These are phyloP conservation scores for Phenoliferia sp. DNA, from an alignment of 1,284 basidiomycete genomes.

Conservation along the genomic window DNA sequence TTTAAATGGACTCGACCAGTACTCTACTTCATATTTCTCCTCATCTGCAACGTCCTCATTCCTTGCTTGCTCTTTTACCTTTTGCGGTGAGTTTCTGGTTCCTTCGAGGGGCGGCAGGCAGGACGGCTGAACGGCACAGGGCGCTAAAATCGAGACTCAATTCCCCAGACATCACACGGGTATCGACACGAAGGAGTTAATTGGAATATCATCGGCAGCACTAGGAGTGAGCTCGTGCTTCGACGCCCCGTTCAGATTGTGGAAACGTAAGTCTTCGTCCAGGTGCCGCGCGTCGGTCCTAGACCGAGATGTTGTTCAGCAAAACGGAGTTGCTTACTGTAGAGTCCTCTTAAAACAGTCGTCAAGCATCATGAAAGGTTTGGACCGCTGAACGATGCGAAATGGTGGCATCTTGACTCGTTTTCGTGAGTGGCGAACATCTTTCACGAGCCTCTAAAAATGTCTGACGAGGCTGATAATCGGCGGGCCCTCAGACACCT, in stretches of 20 bases:
- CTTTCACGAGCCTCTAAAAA: neutral
- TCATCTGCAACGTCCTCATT: slow-evolving; percentile 21
- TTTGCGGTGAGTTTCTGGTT: slow-evolving; percentile 5
- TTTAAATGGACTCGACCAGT: slow-evolving; percentile 4
- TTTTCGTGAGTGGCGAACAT: slow-evolving; percentile 9
- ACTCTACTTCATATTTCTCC: slow-evolving; percentile 20
- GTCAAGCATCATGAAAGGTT: slow-evolving; percentile 26
- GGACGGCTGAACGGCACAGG: too few relatives aligned
- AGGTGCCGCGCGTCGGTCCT: neutral
- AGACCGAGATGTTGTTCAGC: neutral
- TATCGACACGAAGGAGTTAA: slow-evolving; percentile 1
- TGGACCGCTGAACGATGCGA: slow-evolving; percentile 26
- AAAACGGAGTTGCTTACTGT: neutral
- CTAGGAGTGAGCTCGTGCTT: slow-evolving; percentile 29
- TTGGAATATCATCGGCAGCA: slow-evolving; percentile 27
- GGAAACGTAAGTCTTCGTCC: slow-evolving; percentile 17
- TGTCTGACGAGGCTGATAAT: slow-evolving; percentile 6
- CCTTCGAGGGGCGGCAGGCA: neutral
- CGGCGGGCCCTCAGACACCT: neutral
- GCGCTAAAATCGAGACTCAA: neutral
- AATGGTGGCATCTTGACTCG: slow-evolving; percentile 19
- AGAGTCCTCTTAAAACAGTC: slow-evolving; percentile 4
- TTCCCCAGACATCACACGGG: neutral
- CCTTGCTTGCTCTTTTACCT: slow-evolving; percentile 28
- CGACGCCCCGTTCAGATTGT: slow-evolving; percentile 32